phyloP scores from a whole-genome alignment of 2,329 filamentous ascomycete genomes.

The Coleophoma eucalyptorum region DNA sequence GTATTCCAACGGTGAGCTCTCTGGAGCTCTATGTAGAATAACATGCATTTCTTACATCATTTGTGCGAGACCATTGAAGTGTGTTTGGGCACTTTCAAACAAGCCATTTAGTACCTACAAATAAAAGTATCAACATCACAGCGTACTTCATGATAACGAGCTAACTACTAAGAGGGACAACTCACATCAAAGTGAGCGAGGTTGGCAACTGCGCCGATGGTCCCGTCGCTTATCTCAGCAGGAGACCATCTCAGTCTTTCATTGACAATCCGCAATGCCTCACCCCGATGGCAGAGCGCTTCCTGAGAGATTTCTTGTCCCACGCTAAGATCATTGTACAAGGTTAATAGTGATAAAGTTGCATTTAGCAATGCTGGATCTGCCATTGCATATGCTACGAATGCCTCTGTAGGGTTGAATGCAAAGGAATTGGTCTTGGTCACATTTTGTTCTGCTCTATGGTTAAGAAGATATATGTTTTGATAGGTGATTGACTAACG shows the following conservation, averaged over 20 bases:
- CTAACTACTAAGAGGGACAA: background rate
- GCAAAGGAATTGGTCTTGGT: conserved; percentile 8
- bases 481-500: background rate
- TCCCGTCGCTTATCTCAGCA: conserved; percentile 1
- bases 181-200: conserved; percentile 7
- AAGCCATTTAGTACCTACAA: background rate
- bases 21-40: background rate
- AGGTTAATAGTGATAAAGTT: conserved; percentile 10
- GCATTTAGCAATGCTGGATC: conserved; percentile 13
- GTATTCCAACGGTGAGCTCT: background rate
- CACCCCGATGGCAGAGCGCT: conserved; percentile 12
- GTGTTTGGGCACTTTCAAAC: background rate
- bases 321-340: conserved; percentile 9
- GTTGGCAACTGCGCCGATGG: conserved; percentile 5
- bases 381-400: conserved; percentile 7
- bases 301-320: conserved; percentile 6
- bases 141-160: background rate
- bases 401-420: conserved; percentile 9
- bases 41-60: too few relatives aligned
- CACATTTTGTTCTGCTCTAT: background rate
- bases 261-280: conserved; percentile 13
- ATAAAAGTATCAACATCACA: background rate
- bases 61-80: background rate
- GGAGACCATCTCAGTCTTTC: conserved; percentile 1
- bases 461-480: background rate